Evolutionary conservation across 805 yeast genomes (phyloP).

Genomic region (Sugiyamaella chiloensis): DNA sequence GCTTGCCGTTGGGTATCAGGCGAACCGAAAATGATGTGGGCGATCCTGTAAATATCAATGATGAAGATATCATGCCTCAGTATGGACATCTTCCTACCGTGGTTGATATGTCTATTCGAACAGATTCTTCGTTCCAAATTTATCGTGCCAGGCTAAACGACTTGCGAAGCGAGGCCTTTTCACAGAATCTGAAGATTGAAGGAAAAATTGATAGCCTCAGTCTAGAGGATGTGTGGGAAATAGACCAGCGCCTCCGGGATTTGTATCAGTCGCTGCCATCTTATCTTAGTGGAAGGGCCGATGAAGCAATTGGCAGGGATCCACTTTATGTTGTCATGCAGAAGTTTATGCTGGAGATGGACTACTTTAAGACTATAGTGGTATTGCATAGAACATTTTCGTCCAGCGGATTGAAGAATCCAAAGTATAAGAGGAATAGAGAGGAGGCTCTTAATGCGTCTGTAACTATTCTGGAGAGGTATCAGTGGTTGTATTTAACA

Average conservation of each 20-base stretch:
- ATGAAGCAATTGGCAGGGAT: conserved; percentile 20
- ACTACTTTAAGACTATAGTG: conserved; percentile 28
- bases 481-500: conserved; percentile 20
- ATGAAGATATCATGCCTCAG: conserved; percentile 24
- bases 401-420: conserved; percentile 12
- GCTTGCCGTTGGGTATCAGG: conserved; percentile 31
- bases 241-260: conserved; percentile 28
- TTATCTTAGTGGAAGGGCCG: conserved; percentile 23
- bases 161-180: conserved; percentile 13
- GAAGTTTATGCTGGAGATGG: conserved; percentile 30
- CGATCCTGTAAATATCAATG: conserved; percentile 27
- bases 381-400: conserved; percentile 29
- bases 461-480: conserved; percentile 16
- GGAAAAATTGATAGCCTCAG: conserved; percentile 10
- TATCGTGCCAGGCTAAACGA: conserved; percentile 15
- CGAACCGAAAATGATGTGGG: conserved; percentile 29
- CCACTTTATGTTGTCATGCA: conserved; percentile 28
- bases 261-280: conserved; percentile 27
- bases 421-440: conserved; percentile 13
- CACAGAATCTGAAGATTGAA: conserved; percentile 14
- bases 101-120: conserved; percentile 8
- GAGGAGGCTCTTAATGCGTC: conserved; percentile 20
- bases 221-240: conserved; percentile 21
- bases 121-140: conserved; percentile 26
- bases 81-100: conserved; percentile 20